Conservation (phyloP, 257 asterid genomes). For the Fraxinus pennsylvanica region DNA sequence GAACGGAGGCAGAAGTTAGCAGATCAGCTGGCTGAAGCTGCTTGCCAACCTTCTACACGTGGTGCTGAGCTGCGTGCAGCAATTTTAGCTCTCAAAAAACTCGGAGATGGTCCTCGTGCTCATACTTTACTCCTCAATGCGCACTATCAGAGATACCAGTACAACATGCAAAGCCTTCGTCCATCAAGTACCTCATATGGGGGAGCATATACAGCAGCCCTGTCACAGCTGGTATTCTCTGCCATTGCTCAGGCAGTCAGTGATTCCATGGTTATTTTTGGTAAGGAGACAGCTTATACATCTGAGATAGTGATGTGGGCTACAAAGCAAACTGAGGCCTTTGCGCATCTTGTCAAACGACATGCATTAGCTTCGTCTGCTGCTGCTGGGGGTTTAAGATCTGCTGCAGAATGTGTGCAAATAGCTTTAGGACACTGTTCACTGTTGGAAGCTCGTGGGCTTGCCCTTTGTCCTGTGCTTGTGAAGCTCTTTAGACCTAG, state of each 20-base stretch:
- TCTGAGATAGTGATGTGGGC: conserved; percentile 99
- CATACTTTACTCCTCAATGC: conserved; percentile 89
- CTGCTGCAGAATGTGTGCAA: conserved; percentile 99
- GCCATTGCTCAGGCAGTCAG: conserved; percentile 95
- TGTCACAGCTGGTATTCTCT: conserved; percentile 93
- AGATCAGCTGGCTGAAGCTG: conserved; percentile 96
- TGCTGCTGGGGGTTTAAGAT: conserved; percentile 98
- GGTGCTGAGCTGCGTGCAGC: conserved; percentile 96
- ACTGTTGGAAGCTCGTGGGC: conserved; percentile 89
- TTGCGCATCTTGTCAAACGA: conserved; percentile 83
- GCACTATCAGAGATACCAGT: conserved; percentile 88
- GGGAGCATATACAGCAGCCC: conserved; percentile 97
- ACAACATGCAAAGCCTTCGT: conserved; percentile 91
- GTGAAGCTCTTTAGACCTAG: conserved; percentile 91
- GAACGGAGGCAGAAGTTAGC: conserved; percentile 87
- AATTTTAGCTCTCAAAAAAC: conserved; percentile 86
- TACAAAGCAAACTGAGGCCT: conserved; percentile 87
- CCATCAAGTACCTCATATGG: conserved; percentile 97
- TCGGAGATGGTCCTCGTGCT: conserved; percentile 98
- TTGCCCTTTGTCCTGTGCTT: conserved; percentile 93
- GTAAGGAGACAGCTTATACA: conserved; percentile 85
- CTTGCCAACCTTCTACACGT: conserved; percentile 95
- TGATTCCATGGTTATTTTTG: conserved; percentile 81
- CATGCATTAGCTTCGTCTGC: conserved; percentile 98
- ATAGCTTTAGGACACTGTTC: conserved; percentile 98